Evolutionary conservation across 2,329 filamentous ascomycete species (phyloP), one percentile per base, ranked within the genome.

Genomic region (Macrophomina pseudophaseolina): DNA sequence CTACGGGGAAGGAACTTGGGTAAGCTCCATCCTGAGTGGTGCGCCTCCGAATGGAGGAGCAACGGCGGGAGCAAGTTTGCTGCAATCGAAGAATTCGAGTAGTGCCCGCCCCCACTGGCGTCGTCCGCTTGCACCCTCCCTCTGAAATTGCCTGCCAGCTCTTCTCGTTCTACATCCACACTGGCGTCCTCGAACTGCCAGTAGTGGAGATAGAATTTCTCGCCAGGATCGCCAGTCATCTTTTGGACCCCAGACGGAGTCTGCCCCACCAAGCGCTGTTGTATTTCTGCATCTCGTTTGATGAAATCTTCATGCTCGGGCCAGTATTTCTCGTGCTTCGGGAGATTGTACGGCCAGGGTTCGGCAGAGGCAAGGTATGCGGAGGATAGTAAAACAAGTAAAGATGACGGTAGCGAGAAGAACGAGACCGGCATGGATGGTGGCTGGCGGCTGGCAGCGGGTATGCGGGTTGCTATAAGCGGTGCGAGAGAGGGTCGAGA

Each of bases 161-260:
- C 66, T 23, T 67, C 48, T 44, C 66, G 42, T 23, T n/a, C 44
- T 28, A 18, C 9, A 4, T 35, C 33, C 51, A 73, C 72, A 7
- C 73, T 62, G 11, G 51, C 44, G 14, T 32, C 73, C 3, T 78
- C 80, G 64, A 84, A 84, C 66, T 80, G 77, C 83, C 80, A 89
- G 75, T 92, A 90, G 52, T 91, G 85, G 66, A 89, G 81, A 70
- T 89, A 87, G 74, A 94, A 90, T 83, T 92, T 95, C 74, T 92
- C 90, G 68, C 86, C 86, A 59, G 87, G 85, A 73, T 93, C 88
- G 5, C 83, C 83, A 54, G 87, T 83, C 86, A 94, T 91, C 74
- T 93, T 93, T 74, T 86, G 87, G 65, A 94, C 83, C 0, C 87
- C 91, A 1, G 86, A 84, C 0, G 90, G 90, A 48, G 71, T 76